These are phyloP conservation scores for Luvunga scandens DNA, from an alignment of 345 rosid genomes.

Conservation along the genomic window DNA sequence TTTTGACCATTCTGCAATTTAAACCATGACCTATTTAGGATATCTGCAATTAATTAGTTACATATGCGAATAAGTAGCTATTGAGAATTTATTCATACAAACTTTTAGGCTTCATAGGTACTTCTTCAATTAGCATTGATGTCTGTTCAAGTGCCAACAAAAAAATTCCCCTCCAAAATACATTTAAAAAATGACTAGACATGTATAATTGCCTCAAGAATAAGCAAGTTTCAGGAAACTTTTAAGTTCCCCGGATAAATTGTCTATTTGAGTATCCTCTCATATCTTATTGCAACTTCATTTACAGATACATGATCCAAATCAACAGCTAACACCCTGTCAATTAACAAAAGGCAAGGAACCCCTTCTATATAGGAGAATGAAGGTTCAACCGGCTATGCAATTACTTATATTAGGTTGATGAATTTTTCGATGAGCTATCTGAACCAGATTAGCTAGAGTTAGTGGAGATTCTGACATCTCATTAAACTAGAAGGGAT, in stretches of 20 bases:
- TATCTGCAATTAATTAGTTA: slow-evolving; percentile 5
- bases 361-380: background rate
- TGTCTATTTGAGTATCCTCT: background rate
- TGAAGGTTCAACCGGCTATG: background rate
- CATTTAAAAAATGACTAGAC: background rate
- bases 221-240: background rate
- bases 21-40: slow-evolving; percentile 6
- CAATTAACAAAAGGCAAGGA: background rate
- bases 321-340: background rate
- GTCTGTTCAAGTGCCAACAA: background rate
- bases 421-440: background rate
- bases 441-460: background rate
- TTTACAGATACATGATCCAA: background rate
- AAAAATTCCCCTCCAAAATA: background rate
- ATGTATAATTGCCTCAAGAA: background rate
- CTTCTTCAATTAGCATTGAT: background rate
- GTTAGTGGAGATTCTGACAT: background rate
- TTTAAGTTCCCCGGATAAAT: background rate
- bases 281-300: background rate
- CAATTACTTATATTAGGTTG: background rate
- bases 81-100: slow-evolving; percentile 3
- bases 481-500: background rate
- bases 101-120: background rate
- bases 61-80: background rate
- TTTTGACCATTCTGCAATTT: slow-evolving; percentile 52